Evolutionary conservation across 2,329 filamentous ascomycete genomes (phyloP).

Genomic region (Chrysoporthe puriensis): DNA sequence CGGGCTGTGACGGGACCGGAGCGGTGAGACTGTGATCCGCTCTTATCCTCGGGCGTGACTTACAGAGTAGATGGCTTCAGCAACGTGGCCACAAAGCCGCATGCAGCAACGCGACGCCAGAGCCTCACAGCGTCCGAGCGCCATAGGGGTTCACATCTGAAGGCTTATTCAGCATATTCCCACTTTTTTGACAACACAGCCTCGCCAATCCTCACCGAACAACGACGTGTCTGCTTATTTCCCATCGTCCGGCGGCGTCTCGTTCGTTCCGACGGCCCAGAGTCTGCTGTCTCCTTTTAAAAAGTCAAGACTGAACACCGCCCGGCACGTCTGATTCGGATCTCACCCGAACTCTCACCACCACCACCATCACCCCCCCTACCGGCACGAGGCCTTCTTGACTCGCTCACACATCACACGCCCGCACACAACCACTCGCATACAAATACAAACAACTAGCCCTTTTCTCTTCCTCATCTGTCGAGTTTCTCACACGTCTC

Average conservation of each 20-base stretch:
- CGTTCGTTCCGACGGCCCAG: background rate
- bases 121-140: background rate
- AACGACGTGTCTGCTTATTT: slow-evolving; percentile 11
- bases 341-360: background rate
- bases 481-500: background rate
- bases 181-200: slow-evolving; percentile 15
- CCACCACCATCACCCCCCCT: background rate
- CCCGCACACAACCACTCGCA: background rate
- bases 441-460: background rate
- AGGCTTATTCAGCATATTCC: slow-evolving; percentile 20
- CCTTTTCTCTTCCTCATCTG: background rate
- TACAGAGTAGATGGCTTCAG: background rate
- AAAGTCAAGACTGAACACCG: background rate
- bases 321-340: background rate
- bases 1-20: background rate
- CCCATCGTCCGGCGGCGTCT: background rate
- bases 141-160: background rate
- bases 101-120: background rate
- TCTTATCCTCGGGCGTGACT: background rate
- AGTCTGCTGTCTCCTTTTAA: background rate
- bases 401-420: background rate
- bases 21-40: background rate
- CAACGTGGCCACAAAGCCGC: background rate
- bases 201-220: background rate
- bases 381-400: background rate